phyloP scores from a whole-genome alignment of 176 grass and related monocot species.

The Oryza glaberrima region DNA sequence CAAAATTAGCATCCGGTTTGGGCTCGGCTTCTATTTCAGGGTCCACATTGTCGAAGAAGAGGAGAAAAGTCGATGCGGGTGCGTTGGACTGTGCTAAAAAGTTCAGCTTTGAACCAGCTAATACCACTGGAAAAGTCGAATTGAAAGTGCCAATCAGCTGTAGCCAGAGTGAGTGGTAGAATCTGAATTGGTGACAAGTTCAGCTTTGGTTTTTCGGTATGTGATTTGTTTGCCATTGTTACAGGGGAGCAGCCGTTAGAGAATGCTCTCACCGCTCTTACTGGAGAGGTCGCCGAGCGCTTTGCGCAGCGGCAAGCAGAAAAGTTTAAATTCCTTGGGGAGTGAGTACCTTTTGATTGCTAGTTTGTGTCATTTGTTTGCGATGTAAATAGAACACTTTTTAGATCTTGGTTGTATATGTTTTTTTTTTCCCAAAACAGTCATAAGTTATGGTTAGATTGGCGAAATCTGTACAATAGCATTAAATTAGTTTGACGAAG shows the following conservation, averaged over 20 bases:
- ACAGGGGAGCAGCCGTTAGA: constrained; percentile 47
- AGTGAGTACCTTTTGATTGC: constrained; percentile 53
- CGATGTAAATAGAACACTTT: constrained; percentile 13
- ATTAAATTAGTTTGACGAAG: not conserved
- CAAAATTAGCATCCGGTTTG: not conserved
- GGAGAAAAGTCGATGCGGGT: constrained; percentile 71
- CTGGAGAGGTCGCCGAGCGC: constrained; percentile 67
- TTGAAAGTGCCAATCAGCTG: constrained; percentile 19
- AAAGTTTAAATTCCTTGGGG: constrained; percentile 80
- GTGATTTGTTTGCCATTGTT: constrained; percentile 44
- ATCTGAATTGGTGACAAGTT: constrained; percentile 14
- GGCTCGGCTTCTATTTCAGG: constrained; percentile 9
- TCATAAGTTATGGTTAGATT: not conserved
- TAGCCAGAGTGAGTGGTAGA: constrained; percentile 46
- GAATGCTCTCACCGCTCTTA: constrained; percentile 45
- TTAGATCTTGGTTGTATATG: not conserved
- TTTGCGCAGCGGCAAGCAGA: constrained; percentile 78
- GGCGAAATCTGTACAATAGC: not conserved
- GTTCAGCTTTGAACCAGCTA: constrained; percentile 68
- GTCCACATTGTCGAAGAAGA: constrained; percentile 51
- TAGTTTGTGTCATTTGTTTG: constrained; percentile 10
- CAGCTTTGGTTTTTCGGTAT: not conserved
- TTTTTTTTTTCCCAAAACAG: not conserved
- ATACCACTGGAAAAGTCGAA: constrained; percentile 26
- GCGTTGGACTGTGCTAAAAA: constrained; percentile 67